Evolutionary conservation across 371 early-diverging fungal genomes (phyloP), one percentile per base, ranked within the genome.

Genomic region (Mucor saturninus): DNA sequence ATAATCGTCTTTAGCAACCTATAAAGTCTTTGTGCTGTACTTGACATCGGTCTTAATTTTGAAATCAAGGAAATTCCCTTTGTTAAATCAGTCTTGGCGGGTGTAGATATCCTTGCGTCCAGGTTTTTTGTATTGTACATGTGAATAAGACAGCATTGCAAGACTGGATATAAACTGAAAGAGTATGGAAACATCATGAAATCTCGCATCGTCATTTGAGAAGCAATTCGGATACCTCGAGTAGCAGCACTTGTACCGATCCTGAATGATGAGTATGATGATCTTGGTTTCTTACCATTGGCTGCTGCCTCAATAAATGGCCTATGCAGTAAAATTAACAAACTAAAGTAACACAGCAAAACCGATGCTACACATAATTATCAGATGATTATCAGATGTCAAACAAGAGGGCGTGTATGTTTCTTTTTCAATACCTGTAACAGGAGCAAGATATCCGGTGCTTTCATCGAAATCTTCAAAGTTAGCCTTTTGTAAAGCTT

Each of bases 201-300:
- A 40, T 80, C 81, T 4, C 69, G 54, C 2, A 68, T 54, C 0
- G 74, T 67, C 64, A 80, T 62, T 59, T 68, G 69, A 8, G 71
- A 60, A 5, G 81, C 77, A 39, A 80, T 68, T 1, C 71, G 71
- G 13, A 80, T 77, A 21, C 77, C 77, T 28, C 73, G 54, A 0
- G 73, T 74, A 1, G 81, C 81, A 29, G 81, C 81, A 62, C 77
- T 77, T 3, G 76, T 75, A 59, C 81, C 72, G 50, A 80, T 80
- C 29, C 74, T 57, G 46, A 75, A 76, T 0, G 81, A 80, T 1
- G 81, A 77, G 49, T 74, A 76, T 0, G 74, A 68, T 2, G 76
- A 61, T 42, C 67, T 53, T 10, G 68, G 63, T 9, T 69, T 69
- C 26, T 68, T 69, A 5, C 68, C 70, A 28, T 59, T 60, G 1